phyloP scores from a whole-genome alignment of 768 basidiomycete genomes.

The Clitopilus passeckerianus region DNA sequence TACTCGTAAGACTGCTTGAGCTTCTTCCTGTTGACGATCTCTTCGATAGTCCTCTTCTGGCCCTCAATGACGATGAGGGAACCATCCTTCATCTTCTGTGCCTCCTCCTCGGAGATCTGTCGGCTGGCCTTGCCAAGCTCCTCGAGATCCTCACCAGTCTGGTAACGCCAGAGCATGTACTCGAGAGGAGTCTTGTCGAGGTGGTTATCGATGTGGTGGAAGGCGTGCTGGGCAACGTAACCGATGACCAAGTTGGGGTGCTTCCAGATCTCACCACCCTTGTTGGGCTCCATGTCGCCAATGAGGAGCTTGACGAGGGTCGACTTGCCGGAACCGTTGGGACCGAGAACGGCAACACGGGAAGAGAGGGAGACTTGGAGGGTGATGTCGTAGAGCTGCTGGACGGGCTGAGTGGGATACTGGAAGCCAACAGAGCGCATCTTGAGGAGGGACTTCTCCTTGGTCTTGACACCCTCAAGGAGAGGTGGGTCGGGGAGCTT shows the following conservation, averaged over 20 bases:
- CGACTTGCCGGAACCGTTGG: conserved; percentile 98
- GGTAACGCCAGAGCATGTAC: conserved; percentile 99
- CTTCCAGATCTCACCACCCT: conserved; percentile 97
- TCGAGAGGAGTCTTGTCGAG: conserved; percentile 98
- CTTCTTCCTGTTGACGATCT: conserved; percentile 90
- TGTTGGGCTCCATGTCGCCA: conserved; percentile 95
- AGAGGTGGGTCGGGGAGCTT: conserved; percentile 96
- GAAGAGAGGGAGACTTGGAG: conserved; percentile 98
- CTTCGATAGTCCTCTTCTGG: conserved; percentile 92
- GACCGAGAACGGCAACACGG: conserved; percentile 96
- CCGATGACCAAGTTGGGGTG: conserved; percentile 99
- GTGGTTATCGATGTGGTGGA: conserved; percentile 99
- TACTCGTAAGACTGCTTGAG: conserved; percentile 99
- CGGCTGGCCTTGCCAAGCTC: conserved; percentile 92
- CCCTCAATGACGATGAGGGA: conserved; percentile 83
- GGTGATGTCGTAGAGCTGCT: conserved; percentile 91
- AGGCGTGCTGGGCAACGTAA: conserved; percentile 98
- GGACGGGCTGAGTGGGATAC: conserved; percentile 80
- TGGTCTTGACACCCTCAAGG: conserved; percentile 99
- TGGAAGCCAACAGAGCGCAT: conserved; percentile 99
- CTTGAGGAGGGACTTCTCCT: conserved; percentile 95
- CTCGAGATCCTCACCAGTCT: conserved; percentile 98
- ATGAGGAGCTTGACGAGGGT: conserved; percentile 96
- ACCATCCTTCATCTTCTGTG: conserved; percentile 96
- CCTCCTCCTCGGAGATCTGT: conserved; percentile 82